These are phyloP conservation scores for Mesembryanthemum crystallinum DNA, from an alignment of 148 eudicot species.

Conservation along the genomic window DNA sequence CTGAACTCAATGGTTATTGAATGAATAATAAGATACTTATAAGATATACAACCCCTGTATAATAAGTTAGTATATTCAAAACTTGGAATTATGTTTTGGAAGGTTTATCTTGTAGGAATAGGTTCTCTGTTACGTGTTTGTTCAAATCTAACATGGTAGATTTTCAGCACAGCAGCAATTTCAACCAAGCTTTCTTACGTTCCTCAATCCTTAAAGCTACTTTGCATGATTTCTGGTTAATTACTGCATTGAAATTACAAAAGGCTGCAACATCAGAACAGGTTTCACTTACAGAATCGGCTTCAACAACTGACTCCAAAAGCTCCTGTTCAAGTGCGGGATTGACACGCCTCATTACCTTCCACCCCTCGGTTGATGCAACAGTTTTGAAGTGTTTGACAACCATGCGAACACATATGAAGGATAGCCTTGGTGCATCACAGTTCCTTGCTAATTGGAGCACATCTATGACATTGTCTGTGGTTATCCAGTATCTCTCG, in stretches of 20 bases:
- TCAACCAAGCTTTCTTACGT: too few relatives aligned
- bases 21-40: too few relatives aligned
- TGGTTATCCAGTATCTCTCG: conserved; percentile 53
- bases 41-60: too few relatives aligned
- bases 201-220: too few relatives aligned
- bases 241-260: not conserved
- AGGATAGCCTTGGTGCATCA: conserved; percentile 64
- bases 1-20: too few relatives aligned
- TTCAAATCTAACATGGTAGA: too few relatives aligned
- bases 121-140: too few relatives aligned
- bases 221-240: not conserved
- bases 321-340: conserved; percentile 83
- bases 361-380: conserved; percentile 76
- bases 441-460: conserved; percentile 69
- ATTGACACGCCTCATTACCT: conserved; percentile 61
- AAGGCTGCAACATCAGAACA: not conserved
- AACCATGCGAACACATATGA: conserved; percentile 53
- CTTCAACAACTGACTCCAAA: conserved; percentile 68
- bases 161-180: too few relatives aligned
- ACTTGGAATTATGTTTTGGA: too few relatives aligned
- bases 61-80: too few relatives aligned
- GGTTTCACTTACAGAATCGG: conserved; percentile 62
- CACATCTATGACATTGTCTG: conserved; percentile 70
- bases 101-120: too few relatives aligned
- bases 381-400: conserved; percentile 55